These are phyloP conservation scores for Stagonosporopsis rhizophila DNA, from an alignment of 2,329 filamentous ascomycete species.

Conservation along the genomic window DNA sequence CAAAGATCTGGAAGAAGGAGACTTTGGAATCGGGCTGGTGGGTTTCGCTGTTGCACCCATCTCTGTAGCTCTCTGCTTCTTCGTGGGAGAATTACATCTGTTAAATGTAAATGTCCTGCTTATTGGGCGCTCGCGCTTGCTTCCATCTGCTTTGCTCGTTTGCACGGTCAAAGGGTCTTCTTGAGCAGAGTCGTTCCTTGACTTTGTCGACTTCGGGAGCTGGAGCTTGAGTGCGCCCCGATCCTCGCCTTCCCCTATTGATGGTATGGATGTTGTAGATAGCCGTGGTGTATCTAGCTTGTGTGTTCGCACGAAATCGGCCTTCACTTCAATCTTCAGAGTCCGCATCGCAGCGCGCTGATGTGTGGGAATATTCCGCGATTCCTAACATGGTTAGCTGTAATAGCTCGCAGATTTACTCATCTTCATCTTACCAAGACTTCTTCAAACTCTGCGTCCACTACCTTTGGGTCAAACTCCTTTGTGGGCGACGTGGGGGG, in stretches of 20 bases:
- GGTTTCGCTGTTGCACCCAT: slow-evolving; percentile 70
- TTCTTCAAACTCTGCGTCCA: slow-evolving; percentile 69
- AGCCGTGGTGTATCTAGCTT: slow-evolving; percentile 65
- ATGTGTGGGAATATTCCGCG: slow-evolving; percentile 91
- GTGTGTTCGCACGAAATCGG: slow-evolving; percentile 92
- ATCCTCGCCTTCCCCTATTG: slow-evolving; percentile 42
- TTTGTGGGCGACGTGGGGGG: slow-evolving; percentile 42
- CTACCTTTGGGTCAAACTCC: slow-evolving; percentile 58
- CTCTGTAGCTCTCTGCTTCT: slow-evolving; percentile 74
- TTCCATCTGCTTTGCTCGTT: slow-evolving; percentile 14
- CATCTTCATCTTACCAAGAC: slow-evolving; percentile 58
- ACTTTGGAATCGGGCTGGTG: slow-evolving; percentile 71
- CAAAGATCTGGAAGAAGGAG: slow-evolving; percentile 64
- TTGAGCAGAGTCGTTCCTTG: slow-evolving; percentile 37
- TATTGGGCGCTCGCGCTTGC: slow-evolving; percentile 61
- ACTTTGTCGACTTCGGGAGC: slow-evolving; percentile 50
- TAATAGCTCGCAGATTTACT: slow-evolving; percentile 50
- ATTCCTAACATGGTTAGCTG: slow-evolving; percentile 64
- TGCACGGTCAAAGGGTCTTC: slow-evolving; percentile 37
- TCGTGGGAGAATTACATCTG: slow-evolving; percentile 74
- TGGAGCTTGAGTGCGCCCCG: slow-evolving; percentile 43
- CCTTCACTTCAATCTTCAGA: slow-evolving; percentile 87
- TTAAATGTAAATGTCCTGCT: slow-evolving; percentile 82
- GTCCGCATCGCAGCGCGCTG: slow-evolving; percentile 95
- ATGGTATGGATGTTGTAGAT: slow-evolving; percentile 54